phyloP scores from a whole-genome alignment of 495 filamentous ascomycete species.

The Hypoxylon perforatum region DNA sequence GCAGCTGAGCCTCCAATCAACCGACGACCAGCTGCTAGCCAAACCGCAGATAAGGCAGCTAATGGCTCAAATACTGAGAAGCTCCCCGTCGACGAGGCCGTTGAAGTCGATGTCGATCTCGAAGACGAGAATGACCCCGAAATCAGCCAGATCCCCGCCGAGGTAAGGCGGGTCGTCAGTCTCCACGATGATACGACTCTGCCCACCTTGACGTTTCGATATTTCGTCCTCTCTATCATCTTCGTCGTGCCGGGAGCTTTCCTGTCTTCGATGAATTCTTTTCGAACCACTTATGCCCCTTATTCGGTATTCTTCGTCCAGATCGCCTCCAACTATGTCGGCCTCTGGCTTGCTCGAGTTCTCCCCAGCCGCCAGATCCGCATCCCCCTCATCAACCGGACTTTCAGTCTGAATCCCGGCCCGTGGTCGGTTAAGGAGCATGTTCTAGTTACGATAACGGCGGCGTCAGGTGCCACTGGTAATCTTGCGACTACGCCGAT shows the following conservation, averaged over 20 bases:
- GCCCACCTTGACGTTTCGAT: constrained; percentile 66
- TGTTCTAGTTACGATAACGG: constrained; percentile 65
- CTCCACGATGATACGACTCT: constrained; percentile 63
- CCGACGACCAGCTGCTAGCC: constrained; percentile 16
- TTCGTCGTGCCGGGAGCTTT: constrained; percentile 66
- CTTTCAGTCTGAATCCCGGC: constrained; percentile 66
- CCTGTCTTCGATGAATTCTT: constrained; percentile 64
- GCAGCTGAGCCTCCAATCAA: constrained; percentile 31
- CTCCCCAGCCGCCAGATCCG: constrained; percentile 59
- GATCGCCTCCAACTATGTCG: constrained; percentile 65
- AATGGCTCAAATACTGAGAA: constrained; percentile 22
- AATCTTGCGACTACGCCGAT: constrained; percentile 63
- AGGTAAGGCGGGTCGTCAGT: constrained; percentile 64
- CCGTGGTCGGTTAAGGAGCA: constrained; percentile 69
- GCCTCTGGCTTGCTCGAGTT: constrained; percentile 62
- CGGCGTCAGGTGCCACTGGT: constrained; percentile 64
- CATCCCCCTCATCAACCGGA: constrained; percentile 59
- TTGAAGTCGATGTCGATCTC: constrained; percentile 46
- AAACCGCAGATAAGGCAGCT: constrained; percentile 1
- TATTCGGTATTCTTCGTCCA: constrained; percentile 70
- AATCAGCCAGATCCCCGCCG: constrained; percentile 58
- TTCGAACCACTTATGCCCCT: constrained; percentile 64
- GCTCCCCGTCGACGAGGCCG: constrained; percentile 46
- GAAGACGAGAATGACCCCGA: constrained; percentile 57
- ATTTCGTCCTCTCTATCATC: constrained; percentile 62